Conservation (phyloP, 768 basidiomycete genomes). For the Panaeolus papilionaceus region DNA sequence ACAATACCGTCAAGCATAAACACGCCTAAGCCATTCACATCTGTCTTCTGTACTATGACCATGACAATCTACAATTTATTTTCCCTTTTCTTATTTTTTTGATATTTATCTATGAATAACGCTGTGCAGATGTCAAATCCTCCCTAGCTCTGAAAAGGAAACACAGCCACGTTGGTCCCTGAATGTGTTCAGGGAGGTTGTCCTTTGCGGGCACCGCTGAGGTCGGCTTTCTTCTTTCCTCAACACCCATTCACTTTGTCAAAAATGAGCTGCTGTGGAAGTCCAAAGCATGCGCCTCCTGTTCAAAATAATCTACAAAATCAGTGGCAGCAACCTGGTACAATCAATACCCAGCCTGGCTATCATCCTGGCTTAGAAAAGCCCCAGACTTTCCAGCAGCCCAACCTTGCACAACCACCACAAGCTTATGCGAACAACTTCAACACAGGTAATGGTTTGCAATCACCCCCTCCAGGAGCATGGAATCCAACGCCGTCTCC, state of each 20-base stretch:
- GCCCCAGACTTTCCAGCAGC: conserved; percentile 45
- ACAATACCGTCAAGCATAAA: conserved; percentile 1
- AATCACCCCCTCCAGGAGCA: conserved; percentile 29
- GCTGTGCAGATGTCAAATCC: background rate
- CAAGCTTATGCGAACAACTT: conserved; percentile 32
- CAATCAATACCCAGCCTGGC: conserved; percentile 57
- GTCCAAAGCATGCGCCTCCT: conserved; percentile 38
- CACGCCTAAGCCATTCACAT: background rate
- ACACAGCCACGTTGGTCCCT: conserved; percentile 24
- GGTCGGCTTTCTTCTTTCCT: conserved; percentile 17
- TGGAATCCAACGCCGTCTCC: conserved; percentile 48
- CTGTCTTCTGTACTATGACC: background rate
- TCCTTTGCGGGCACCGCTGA: conserved; percentile 15
- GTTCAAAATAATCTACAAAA: conserved; percentile 37
- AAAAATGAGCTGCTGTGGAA: conserved; percentile 76
- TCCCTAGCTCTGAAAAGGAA: conserved; percentile 5
- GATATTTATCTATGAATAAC: conserved; percentile 11
- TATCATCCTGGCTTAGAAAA: conserved; percentile 49
- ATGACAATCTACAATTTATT: background rate
- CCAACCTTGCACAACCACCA: conserved; percentile 54
- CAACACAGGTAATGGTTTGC: conserved; percentile 31
- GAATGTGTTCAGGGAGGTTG: conserved; percentile 14
- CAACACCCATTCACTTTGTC: conserved; percentile 17
- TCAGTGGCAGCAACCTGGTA: conserved; percentile 32
- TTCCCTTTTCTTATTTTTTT: background rate